A percentile compares a stretch with the other conserved stretches of the same genome.
Evolutionary conservation across 345 rosid genomes (phyloP).

Genomic region (Reutealis trisperma): DNA sequence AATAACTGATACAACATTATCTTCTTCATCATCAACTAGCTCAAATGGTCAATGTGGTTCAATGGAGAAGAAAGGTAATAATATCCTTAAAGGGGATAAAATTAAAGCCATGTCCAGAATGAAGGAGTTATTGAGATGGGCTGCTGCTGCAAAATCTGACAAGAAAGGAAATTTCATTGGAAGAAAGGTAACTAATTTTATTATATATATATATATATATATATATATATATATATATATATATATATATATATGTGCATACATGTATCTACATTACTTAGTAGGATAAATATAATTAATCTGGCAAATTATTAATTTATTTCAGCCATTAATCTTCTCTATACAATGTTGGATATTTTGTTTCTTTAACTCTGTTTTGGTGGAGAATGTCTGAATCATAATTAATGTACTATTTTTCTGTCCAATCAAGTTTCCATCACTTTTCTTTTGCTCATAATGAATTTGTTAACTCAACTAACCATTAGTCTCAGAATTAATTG

Average conservation of each 20-base stretch:
- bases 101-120: conserved; percentile 62
- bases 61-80: conserved; percentile 28
- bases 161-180: conserved; percentile 61
- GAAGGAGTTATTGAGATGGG: conserved; percentile 85
- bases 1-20: conserved; percentile 29
- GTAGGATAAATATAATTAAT: too few relatives aligned
- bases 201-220: too few relatives aligned
- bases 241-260: too few relatives aligned
- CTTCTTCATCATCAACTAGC: conserved; percentile 25
- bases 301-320: background rate
- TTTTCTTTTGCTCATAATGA: too few relatives aligned
- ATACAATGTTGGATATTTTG: too few relatives aligned
- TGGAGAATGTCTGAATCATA: too few relatives aligned
- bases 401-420: background rate
- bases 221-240: too few relatives aligned
- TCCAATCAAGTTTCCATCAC: background rate
- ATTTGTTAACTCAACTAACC: too few relatives aligned
- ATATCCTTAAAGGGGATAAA: conserved; percentile 47
- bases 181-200: conserved; percentile 47
- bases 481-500: too few relatives aligned
- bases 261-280: too few relatives aligned
- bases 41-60: conserved; percentile 22
- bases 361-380: background rate
- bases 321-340: background rate
- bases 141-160: conserved; percentile 67